phyloP scores from a whole-genome alignment of 2,329 filamentous ascomycete species.

The Penicillium sp. region DNA sequence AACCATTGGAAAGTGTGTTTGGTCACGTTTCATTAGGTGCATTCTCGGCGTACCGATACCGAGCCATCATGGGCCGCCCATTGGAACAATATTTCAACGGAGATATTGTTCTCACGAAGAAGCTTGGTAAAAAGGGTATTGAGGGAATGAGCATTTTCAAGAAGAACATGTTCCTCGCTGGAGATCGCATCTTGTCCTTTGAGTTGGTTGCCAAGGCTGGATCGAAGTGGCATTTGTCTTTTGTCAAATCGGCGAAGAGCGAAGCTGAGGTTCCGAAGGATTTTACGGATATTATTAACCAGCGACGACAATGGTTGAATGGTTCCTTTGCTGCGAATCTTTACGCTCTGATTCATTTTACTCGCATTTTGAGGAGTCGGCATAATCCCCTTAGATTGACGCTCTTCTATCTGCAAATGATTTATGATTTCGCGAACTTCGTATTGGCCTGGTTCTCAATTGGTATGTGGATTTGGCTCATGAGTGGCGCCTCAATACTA shows the following conservation, averaged over 20 bases:
- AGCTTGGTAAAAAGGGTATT: constrained; percentile 13
- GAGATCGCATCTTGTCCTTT: constrained; percentile 13
- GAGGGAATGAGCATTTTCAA: constrained; percentile 17
- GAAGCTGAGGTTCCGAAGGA: constrained; percentile 11
- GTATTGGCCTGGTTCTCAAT: constrained; percentile 10
- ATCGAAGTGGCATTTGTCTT: constrained; percentile 11
- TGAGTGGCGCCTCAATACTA: neutral
- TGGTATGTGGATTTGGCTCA: neutral
- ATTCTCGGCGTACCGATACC: constrained; percentile 13
- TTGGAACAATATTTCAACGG: constrained; percentile 14
- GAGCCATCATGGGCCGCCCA: constrained; percentile 11
- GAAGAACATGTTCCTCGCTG: constrained; percentile 16
- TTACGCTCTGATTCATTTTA: constrained; percentile 9
- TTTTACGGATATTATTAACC: constrained; percentile 5
- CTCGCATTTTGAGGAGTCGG: constrained; percentile 9
- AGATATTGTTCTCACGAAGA: constrained; percentile 9
- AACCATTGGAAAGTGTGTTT: constrained; percentile 12
- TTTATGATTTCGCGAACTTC: constrained; percentile 9
- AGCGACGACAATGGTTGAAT: constrained; percentile 10
- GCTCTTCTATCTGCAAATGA: constrained; percentile 7
- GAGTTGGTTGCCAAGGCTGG: constrained; percentile 13
- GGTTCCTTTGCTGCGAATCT: constrained; percentile 12
- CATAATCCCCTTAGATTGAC: constrained; percentile 6
- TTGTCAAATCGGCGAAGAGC: constrained; percentile 8
- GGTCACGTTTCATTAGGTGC: constrained; percentile 10